Conservation (phyloP, 2,329 filamentous ascomycete species). For the Alternaria sp. region DNA sequence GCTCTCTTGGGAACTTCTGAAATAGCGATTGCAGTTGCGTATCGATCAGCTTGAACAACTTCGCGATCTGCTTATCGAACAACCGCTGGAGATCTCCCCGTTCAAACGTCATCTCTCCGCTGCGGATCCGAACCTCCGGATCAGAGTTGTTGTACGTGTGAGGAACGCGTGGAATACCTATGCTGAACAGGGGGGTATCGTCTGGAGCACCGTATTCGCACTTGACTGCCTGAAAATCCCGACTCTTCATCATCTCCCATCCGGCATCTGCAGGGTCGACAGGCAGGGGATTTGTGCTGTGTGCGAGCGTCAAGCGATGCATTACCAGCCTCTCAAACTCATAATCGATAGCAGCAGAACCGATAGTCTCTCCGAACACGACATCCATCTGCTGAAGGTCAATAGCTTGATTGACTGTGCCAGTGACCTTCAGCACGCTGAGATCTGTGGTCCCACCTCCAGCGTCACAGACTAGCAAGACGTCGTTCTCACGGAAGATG, state of each 20-base stretch:
- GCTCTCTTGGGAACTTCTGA: slow-evolving; percentile 38
- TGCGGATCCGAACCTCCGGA: slow-evolving; percentile 39
- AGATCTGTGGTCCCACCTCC: slow-evolving; percentile 60
- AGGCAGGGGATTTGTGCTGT: slow-evolving; percentile 33
- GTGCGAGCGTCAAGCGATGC: slow-evolving; percentile 40
- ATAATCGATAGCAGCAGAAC: slow-evolving; percentile 52
- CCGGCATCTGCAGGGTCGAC: slow-evolving; percentile 47
- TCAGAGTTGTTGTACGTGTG: slow-evolving; percentile 44
- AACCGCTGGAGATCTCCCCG: slow-evolving; percentile 43
- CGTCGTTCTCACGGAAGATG: slow-evolving; percentile 52
- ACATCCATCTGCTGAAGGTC: slow-evolving; percentile 48
- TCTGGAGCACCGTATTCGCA: slow-evolving; percentile 52
- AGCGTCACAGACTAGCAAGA: slow-evolving; percentile 60
- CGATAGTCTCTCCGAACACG: slow-evolving; percentile 53
- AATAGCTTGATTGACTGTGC: slow-evolving; percentile 37
- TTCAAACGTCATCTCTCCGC: slow-evolving; percentile 47
- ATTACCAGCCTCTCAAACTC: slow-evolving; percentile 50
- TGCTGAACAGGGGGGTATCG: slow-evolving; percentile 47
- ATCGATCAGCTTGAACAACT: slow-evolving; percentile 48
- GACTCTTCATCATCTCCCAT: slow-evolving; percentile 53
- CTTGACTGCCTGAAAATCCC: slow-evolving; percentile 52
- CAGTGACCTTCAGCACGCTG: slow-evolving; percentile 48
- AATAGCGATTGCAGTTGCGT: slow-evolving; percentile 42
- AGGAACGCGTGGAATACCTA: slow-evolving; percentile 46
- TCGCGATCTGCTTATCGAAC: slow-evolving; percentile 49